Evolutionary conservation across 257 asterid species (phyloP).

Genomic region (Jasminum sambac): DNA sequence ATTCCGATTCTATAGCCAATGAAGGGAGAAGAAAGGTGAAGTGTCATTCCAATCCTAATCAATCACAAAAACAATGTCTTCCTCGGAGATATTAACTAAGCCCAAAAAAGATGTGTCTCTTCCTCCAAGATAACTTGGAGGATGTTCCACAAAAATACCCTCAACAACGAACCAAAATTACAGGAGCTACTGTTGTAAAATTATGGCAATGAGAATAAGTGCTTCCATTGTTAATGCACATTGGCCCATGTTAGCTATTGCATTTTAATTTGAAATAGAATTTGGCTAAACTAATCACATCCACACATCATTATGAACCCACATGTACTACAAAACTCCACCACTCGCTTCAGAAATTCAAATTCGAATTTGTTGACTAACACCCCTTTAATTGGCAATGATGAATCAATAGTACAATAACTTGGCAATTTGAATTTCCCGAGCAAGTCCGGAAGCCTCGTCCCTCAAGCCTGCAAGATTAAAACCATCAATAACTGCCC

Average conservation of each 20-base stretch:
- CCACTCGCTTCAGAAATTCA: background rate
- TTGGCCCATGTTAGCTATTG: background rate
- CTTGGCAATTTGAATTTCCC: conserved; percentile 48
- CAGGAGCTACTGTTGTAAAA: background rate
- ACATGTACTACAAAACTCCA: no score
- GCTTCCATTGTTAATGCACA: background rate
- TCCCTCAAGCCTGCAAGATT: conserved; percentile 31
- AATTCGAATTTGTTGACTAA: background rate
- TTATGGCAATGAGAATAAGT: background rate
- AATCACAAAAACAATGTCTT: no score
- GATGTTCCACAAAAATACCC: background rate
- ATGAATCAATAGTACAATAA: conserved; percentile 33
- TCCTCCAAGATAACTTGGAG: no score
- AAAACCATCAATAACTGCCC: conserved; percentile 61
- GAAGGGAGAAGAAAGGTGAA: no score
- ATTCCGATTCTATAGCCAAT: no score
- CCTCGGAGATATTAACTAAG: no score
- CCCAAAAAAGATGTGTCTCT: no score
- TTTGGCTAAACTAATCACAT: background rate
- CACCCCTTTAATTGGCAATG: background rate
- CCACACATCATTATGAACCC: background rate
- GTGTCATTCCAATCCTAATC: no score
- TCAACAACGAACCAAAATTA: background rate
- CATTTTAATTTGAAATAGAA: no score
- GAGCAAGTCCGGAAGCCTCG: conserved; percentile 44